phyloP scores from a whole-genome alignment of 352 stramenopile species.

The Halophytophthora batemanensis region DNA sequence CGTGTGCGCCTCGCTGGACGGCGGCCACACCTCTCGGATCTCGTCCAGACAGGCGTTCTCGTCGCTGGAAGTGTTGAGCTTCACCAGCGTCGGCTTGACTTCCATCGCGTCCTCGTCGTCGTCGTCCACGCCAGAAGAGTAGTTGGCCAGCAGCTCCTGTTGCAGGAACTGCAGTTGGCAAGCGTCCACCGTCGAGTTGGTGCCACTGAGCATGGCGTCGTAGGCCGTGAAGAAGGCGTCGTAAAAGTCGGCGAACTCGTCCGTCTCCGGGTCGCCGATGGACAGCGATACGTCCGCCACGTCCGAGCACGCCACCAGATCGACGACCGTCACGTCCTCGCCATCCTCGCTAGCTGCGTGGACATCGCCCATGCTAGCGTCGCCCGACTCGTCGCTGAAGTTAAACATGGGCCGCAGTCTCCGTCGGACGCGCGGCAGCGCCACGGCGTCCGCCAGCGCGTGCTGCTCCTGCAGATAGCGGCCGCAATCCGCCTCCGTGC shows the following conservation, averaged over 20 bases:
- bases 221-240: constrained; percentile 54
- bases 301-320: constrained; percentile 43
- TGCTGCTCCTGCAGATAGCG: constrained; percentile 14
- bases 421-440: constrained; percentile 1
- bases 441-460: background rate
- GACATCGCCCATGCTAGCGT: constrained; percentile 26
- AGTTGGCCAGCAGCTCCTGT: constrained; percentile 45
- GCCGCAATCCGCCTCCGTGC: constrained; percentile 25
- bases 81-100: constrained; percentile 53
- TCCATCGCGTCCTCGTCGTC: constrained; percentile 19
- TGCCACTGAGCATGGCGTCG: constrained; percentile 53
- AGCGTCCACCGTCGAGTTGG: constrained; percentile 50
- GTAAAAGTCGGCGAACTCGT: constrained; percentile 56
- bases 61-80: constrained; percentile 31
- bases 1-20: constrained; percentile 43
- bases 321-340: constrained; percentile 53
- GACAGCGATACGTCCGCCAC: constrained; percentile 41
- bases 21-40: constrained; percentile 46
- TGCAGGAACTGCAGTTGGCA: constrained; percentile 71
- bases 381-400: constrained; percentile 15
- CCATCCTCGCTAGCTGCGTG: constrained; percentile 28
- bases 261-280: constrained; percentile 38
- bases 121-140: constrained; percentile 23
- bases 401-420: constrained; percentile 24
- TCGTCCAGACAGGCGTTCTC: constrained; percentile 42